These are phyloP conservation scores for Ceratobasidium sp. DNA, from an alignment of 1,284 basidiomycete genomes.

Conservation along the genomic window DNA sequence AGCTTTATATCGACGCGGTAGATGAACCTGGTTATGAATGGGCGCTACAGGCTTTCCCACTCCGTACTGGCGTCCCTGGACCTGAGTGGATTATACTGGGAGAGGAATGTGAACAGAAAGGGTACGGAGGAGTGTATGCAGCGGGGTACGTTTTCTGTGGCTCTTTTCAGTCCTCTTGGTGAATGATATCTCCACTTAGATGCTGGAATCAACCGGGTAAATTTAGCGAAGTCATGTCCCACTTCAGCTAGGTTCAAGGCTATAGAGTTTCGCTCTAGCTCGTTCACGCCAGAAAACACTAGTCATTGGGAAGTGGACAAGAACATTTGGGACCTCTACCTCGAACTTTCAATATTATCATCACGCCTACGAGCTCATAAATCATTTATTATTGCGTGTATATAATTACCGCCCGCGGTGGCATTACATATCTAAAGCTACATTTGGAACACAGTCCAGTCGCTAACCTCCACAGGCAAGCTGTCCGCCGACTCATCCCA, in stretches of 20 bases:
- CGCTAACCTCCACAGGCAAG: constrained; percentile 19
- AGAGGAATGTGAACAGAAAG: constrained; percentile 31
- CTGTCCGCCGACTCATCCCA: background rate
- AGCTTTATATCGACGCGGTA: constrained; percentile 47
- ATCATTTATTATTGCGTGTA: background rate
- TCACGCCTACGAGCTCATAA: background rate
- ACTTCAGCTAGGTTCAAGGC: background rate
- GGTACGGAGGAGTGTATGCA: constrained; percentile 47
- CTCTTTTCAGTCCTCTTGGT: background rate
- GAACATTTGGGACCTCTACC: background rate
- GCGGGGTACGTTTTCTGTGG: constrained; percentile 44
- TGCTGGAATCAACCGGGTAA: constrained; percentile 43
- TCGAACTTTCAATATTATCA: background rate
- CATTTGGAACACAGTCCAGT: background rate
- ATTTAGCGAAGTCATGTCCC: constrained; percentile 46
- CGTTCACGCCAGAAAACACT: background rate
- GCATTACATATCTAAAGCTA: background rate
- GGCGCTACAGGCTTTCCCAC: constrained; percentile 46
- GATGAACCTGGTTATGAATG: constrained; percentile 47
- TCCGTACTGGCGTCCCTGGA: constrained; percentile 48
- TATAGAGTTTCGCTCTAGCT: no score
- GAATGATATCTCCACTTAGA: constrained; percentile 11
- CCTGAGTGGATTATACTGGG: constrained; percentile 49
- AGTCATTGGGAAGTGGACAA: background rate
- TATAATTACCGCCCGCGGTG: background rate